Conservation (phyloP, 2,329 filamentous ascomycete species). For the Verticillium nubilum region DNA sequence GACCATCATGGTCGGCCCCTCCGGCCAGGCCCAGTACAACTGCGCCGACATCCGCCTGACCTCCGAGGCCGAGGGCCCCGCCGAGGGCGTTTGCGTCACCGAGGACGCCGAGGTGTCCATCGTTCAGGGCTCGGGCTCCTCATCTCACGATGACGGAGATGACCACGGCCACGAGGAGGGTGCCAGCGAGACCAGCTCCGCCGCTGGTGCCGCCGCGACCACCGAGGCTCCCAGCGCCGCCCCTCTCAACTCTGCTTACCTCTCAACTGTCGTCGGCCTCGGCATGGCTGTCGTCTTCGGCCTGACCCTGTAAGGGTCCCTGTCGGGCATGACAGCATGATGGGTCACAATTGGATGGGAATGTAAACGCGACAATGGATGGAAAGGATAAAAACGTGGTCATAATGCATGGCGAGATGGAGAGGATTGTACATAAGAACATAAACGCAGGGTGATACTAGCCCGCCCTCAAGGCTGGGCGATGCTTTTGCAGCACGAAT, state of each 20-base stretch:
- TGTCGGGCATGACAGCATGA: not conserved
- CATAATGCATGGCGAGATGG: not conserved
- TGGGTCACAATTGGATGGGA: not conserved
- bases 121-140: constrained; percentile 22
- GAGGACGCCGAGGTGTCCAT: constrained; percentile 40
- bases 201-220: constrained; percentile 4
- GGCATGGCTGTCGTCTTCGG: constrained; percentile 30
- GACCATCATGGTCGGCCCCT: constrained; percentile 58
- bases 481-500: not conserved
- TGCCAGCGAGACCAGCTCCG: not conserved
- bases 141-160: constrained; percentile 27
- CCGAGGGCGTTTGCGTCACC: constrained; percentile 49
- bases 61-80: constrained; percentile 38
- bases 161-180: constrained; percentile 10
- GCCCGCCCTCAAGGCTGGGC: not conserved
- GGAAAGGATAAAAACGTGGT: not conserved
- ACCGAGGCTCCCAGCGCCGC: constrained; percentile 3
- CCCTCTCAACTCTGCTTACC: constrained; percentile 10
- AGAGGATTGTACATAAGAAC: not conserved
- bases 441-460: not conserved
- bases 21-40: constrained; percentile 61
- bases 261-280: constrained; percentile 25
- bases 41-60: constrained; percentile 71
- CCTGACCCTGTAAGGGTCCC: constrained; percentile 25
- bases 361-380: not conserved